Conservation (phyloP, 495 filamentous ascomycete genomes). For the Tuber microsphaerosporum region DNA sequence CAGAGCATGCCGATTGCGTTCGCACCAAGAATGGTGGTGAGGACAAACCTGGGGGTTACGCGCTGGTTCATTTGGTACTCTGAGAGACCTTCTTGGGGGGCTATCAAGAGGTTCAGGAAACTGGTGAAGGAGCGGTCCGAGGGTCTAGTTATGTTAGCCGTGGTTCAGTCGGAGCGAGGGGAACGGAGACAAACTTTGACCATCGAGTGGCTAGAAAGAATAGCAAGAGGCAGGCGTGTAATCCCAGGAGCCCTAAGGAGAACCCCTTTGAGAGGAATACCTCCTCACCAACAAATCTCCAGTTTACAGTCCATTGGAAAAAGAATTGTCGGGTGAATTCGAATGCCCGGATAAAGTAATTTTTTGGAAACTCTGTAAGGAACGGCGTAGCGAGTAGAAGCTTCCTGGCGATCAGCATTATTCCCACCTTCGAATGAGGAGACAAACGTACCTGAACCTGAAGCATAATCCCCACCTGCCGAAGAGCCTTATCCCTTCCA, state of each 20-base stretch:
- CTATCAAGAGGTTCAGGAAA: constrained; percentile 26
- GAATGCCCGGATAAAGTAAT: constrained; percentile 75
- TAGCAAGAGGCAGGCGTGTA: constrained; percentile 60
- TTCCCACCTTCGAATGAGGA: constrained; percentile 39
- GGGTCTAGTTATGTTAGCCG: constrained; percentile 18
- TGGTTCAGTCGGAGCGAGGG: neutral
- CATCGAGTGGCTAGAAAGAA: constrained; percentile 56
- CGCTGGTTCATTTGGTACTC: constrained; percentile 51
- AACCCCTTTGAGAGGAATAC: constrained; percentile 70
- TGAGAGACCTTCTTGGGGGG: constrained; percentile 47
- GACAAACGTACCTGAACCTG: constrained; percentile 58
- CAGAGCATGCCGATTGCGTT: constrained; percentile 82
- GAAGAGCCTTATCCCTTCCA: constrained; percentile 56
- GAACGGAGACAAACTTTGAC: constrained; percentile 37
- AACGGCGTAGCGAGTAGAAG: constrained; percentile 69
- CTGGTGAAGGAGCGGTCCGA: constrained; percentile 47
- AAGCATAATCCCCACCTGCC: constrained; percentile 60
- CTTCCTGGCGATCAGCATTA: neutral
- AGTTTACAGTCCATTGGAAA: constrained; percentile 98
- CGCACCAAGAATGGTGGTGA: constrained; percentile 70
- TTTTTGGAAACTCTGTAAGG: constrained; percentile 56
- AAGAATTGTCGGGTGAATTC: constrained; percentile 83
- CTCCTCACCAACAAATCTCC: constrained; percentile 83
- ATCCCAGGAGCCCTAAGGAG: constrained; percentile 57
- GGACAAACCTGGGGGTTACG: constrained; percentile 66